Conservation (phyloP, 371 early-diverging fungal genomes). For the Blastocladiella emersonii region DNA sequence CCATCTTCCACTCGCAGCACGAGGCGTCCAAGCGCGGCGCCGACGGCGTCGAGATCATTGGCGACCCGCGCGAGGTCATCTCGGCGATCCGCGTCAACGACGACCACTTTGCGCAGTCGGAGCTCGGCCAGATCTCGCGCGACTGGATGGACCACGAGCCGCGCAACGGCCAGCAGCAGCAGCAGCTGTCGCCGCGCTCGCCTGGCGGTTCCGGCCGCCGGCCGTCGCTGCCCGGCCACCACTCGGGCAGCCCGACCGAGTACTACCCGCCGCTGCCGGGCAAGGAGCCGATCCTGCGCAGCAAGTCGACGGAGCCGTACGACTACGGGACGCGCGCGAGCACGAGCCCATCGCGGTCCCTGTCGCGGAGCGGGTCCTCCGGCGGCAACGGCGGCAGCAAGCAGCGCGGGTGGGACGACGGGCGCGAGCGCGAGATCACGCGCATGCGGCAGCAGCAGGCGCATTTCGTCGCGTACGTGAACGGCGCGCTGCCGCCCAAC, state of each 20-base stretch:
- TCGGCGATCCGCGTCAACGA: not conserved
- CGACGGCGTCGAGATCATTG: slow-evolving; percentile 2
- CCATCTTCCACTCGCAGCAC: slow-evolving; percentile 20
- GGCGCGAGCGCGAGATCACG: not conserved
- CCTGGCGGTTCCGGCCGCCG: not conserved
- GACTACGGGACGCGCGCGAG: not conserved
- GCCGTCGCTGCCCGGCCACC: slow-evolving; percentile 1
- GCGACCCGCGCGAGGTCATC: slow-evolving; percentile 1
- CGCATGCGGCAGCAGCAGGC: not conserved
- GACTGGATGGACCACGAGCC: slow-evolving; percentile 1
- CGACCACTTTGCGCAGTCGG: not conserved
- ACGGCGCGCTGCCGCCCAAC: not conserved
- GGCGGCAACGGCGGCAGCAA: not conserved
- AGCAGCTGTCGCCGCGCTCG: not conserved
- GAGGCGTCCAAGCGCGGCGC: not conserved
- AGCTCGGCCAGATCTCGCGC: not conserved
- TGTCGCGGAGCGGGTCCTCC: not conserved
- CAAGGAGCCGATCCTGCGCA: not conserved
- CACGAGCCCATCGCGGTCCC: not conserved
- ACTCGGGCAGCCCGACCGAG: not conserved
- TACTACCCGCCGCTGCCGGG: not conserved
- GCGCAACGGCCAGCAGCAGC: not conserved
- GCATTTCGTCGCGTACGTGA: not conserved
- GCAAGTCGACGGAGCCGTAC: not conserved
- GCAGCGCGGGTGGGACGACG: not conserved